Conservation (phyloP, 352 stramenopile genomes). For the Globisporangium solare region DNA sequence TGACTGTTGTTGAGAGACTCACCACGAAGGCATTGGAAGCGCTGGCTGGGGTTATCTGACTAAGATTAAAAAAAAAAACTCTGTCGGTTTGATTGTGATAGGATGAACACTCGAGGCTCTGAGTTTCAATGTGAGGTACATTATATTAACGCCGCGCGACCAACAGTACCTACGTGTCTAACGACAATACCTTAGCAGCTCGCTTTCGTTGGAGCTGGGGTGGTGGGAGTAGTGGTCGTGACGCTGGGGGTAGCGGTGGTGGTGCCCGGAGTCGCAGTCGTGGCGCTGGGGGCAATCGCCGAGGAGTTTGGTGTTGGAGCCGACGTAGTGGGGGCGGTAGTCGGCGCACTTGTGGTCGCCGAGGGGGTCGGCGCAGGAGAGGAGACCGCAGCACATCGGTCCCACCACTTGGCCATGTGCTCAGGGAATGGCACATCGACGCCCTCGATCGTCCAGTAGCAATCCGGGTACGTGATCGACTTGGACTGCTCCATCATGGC, state of each 20-base stretch:
- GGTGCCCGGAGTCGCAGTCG: not conserved
- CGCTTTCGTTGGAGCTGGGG: not conserved
- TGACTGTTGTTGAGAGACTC: too few species aligned
- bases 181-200: not conserved
- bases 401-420: not conserved
- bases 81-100: too few species aligned
- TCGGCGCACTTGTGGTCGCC: not conserved
- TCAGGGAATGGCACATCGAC: slow-evolving; percentile 6
- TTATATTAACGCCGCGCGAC: slow-evolving; percentile 28
- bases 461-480: slow-evolving; percentile 10
- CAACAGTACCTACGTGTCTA: not conserved
- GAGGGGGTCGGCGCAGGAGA: not conserved
- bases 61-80: too few species aligned
- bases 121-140: too few species aligned
- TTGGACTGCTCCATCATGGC: slow-evolving; percentile 6
- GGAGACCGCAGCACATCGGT: not conserved
- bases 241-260: not conserved
- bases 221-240: not conserved
- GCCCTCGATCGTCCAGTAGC: slow-evolving; percentile 5
- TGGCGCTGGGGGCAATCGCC: not conserved
- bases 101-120: too few species aligned
- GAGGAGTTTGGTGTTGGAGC: not conserved
- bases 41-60: too few species aligned
- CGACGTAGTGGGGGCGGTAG: too few species aligned
- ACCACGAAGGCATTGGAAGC: too few species aligned